Base-by-base conservation (phyloP, 805 yeast species). In the Candida piceae region DNA sequence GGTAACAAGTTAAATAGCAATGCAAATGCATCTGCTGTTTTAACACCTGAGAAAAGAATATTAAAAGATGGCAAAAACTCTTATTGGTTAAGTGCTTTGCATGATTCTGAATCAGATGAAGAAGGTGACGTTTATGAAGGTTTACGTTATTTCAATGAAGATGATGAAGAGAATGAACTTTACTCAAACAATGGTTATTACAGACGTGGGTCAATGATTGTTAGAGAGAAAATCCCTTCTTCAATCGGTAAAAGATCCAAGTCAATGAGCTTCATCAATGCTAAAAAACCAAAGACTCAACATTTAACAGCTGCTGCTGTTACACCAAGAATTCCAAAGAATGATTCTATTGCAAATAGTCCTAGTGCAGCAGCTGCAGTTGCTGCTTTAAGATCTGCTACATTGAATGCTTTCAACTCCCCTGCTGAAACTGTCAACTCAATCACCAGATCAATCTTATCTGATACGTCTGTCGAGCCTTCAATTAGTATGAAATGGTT, bases 261-360 rank as follows among this genome's bases (percentile, higher is more conserved):
- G 54, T 78, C 84, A 12, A 69, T 76, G 76, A 74, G 81, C 25
- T 76, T 72, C 48, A 59, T 78, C 38, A 66, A 72, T 32, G 62
- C 66, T 42, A 78, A 78, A 56, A 74, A 72, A 55, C 61, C 69
- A 31, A 63, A 60, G 34, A 47, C 54, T n/a, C 47, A 44, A 20
- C 67, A 65, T 16, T 55, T 80, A 31, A 82, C 90, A 11, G 86
- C 86, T 15, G 90, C 90, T 16, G 88, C 88, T 10, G 87, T 86
- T 18, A 85, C 90, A 23, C 93, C 93, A 39, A 68, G 90, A 51
- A 74, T 82, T 9, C 80, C 87, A n/a, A 74, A 76, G 45, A 66
- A 74, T 23, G 71, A 50, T 24, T 46, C 79, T 4, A 61, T 73
- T 36, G 67, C 76, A 6, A 77, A 72, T 42, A 66, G 77, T 26